A percentile compares a stretch with the other conserved stretches of the same genome.
Evolutionary conservation across 495 filamentous ascomycete species (phyloP).

Genomic region (Penicillium egyptiacum): DNA sequence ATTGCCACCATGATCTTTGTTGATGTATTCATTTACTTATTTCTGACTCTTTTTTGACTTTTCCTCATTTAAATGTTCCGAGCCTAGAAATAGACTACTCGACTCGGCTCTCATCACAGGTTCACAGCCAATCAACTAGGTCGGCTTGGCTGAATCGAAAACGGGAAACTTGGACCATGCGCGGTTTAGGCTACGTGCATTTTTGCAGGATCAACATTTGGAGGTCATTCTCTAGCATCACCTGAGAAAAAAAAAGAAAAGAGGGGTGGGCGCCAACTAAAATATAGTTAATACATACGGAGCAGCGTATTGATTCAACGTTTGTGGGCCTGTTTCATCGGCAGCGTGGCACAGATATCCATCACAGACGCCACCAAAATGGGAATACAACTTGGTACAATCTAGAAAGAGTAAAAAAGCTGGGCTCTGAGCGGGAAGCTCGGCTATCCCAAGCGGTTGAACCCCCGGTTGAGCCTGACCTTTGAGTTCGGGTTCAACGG

Average conservation of each 20-base stretch:
- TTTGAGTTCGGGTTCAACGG: conserved; percentile 2
- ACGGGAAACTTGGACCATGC: conserved; percentile 5
- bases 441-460: conserved; percentile 27
- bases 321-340: conserved; percentile 31
- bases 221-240: conserved; percentile 23
- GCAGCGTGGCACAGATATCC: conserved; percentile 14
- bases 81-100: conserved; percentile 15
- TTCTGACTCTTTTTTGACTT: not conserved
- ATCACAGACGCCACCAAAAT: conserved; percentile 18
- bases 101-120: not conserved
- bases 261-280: conserved; percentile 10
- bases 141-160: conserved; percentile 4
- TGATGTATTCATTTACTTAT: conserved; percentile 11
- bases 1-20: conserved; percentile 23
- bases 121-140: conserved; percentile 5
- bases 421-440: conserved; percentile 26
- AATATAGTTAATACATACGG: conserved; percentile 3
- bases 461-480: conserved; percentile 18
- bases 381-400: not conserved
- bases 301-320: conserved; percentile 16
- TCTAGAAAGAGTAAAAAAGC: not conserved
- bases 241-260: conserved; percentile 18
- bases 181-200: conserved; percentile 15
- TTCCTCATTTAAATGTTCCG: conserved; percentile 11
- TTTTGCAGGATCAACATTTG: conserved; percentile 15